Percentiles rank a stretch among this genome's conserved stretches.
These are phyloP conservation scores for Aspergillus quadrilineatus DNA, from an alignment of 2,329 filamentous ascomycete genomes.

Conservation along the genomic window DNA sequence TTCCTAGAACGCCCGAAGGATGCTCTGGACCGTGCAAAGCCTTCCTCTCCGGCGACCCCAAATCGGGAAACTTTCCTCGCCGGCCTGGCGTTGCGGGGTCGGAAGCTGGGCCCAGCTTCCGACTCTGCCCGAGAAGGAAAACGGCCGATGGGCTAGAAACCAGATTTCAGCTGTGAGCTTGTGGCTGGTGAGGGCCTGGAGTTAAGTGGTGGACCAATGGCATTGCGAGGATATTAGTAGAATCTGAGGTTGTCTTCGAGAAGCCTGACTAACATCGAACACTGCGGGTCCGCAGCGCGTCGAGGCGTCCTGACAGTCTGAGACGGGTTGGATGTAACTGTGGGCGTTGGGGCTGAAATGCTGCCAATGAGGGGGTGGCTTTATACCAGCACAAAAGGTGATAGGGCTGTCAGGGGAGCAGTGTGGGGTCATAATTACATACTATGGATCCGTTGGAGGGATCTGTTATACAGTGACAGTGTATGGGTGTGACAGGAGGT, in stretches of 20 bases:
- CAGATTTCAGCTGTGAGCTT: not conserved
- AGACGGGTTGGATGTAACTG: constrained; percentile 1
- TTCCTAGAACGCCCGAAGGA: not conserved
- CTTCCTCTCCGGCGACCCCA: not conserved
- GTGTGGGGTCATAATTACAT: not conserved
- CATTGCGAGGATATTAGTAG: not conserved
- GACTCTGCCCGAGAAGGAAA: not conserved
- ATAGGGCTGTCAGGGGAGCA: not conserved
- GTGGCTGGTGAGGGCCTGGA: constrained; percentile 3
- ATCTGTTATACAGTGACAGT: constrained; percentile 14
- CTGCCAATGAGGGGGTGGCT: not conserved
- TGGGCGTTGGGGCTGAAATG: not conserved
- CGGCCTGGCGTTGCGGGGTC: not conserved
- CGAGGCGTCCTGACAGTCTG: not conserved
- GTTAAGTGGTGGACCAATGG: not conserved
- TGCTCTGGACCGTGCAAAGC: not conserved
- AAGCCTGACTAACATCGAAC: not conserved
- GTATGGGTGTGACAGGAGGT: constrained; percentile 6
- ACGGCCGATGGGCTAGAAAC: not conserved
- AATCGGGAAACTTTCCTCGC: constrained; percentile 8
- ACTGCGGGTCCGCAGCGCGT: no score
- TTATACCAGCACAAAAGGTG: not conserved
- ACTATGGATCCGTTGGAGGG: not conserved
- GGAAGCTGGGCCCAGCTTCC: not conserved
- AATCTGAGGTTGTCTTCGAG: not conserved